A percentile compares a stretch with the other conserved stretches of the same genome.
These are phyloP conservation scores for Pseudogymnoascus sp. DNA, from an alignment of 2,329 filamentous ascomycete species.

Conservation along the genomic window DNA sequence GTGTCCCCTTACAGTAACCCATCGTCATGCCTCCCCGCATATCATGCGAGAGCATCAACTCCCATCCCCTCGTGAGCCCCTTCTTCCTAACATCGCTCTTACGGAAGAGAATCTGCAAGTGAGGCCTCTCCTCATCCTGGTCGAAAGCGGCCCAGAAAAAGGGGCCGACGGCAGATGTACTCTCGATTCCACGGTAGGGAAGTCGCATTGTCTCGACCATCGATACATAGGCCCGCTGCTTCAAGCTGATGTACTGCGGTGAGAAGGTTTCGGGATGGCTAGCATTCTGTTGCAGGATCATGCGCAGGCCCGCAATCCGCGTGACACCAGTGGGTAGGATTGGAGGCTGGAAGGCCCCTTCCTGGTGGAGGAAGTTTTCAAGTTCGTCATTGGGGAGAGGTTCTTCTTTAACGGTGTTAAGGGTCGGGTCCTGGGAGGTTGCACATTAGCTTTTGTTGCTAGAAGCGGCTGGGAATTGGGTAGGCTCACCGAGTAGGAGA, in stretches of 20 bases:
- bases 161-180: slow-evolving; percentile 50
- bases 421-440: slow-evolving; percentile 20
- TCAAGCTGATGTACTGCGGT: slow-evolving; percentile 46
- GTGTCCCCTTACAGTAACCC: slow-evolving; percentile 54
- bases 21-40: slow-evolving; percentile 49
- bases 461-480: neutral
- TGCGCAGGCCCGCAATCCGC: neutral
- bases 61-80: slow-evolving; percentile 55
- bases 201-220: slow-evolving; percentile 50
- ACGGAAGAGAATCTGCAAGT: slow-evolving; percentile 54
- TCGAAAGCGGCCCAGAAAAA: slow-evolving; percentile 55
- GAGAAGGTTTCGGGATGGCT: slow-evolving; percentile 50
- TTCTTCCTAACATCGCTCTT: slow-evolving; percentile 60
- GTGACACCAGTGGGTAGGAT: slow-evolving; percentile 20
- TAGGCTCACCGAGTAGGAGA: slow-evolving; percentile 25
- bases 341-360: slow-evolving; percentile 25
- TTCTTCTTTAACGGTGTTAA: slow-evolving; percentile 26
- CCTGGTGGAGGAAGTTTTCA: slow-evolving; percentile 26
- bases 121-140: slow-evolving; percentile 47
- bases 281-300: slow-evolving; percentile 33
- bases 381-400: slow-evolving; percentile 26
- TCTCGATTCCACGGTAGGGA: slow-evolving; percentile 52
- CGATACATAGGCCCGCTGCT: slow-evolving; percentile 40
- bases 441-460: slow-evolving; percentile 7
- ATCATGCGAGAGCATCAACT: slow-evolving; percentile 53